Base-by-base conservation (phyloP, 441 rosid species). In the Eutrema salsugineum region DNA sequence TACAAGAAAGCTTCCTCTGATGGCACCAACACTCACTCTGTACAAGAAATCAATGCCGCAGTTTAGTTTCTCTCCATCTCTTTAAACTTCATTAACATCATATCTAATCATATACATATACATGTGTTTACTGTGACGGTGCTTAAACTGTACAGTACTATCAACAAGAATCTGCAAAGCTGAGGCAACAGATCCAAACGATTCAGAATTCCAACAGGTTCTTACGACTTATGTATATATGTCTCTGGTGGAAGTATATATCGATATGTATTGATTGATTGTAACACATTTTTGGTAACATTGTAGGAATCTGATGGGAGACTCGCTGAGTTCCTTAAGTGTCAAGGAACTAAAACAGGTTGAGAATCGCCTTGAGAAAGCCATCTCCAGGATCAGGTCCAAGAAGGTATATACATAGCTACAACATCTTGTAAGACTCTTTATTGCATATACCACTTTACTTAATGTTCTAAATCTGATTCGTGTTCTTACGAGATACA, bases 301-400 rank as follows among this genome's bases (percentile, higher is more conserved):
- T 77, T 76, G 27, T 58, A 91, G 99, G 98, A 87, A 93, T 80
- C 73, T 95, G 63, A 86, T 91, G 98, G 97, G 99, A 27, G 99
- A 91, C 58, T 83, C 97, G 38, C 73, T 95, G 80, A 88, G 96
- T 70, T 59, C 90, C 67, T 81, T 93, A 50, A 84, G 86, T 55
- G 91, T 93, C 66, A 95, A 93, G 82, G 99, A 95, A 86, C 87
- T 95, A 46, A 95, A 89, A 85, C 97, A 93, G 66, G 84, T 95
- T 60, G 99, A 95, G 82, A 93, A 88, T 48, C 89, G 95, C 79
- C 98, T 95, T 62, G 99, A 95, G 71, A 83, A 95, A 50, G 98
- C 98, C 72, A 87, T 95, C 54, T 85, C 94, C 3, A 81, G 98
- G 75, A 93, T 95, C 80, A 89, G 98, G 73, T 89, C 99, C 58